phyloP scores from a whole-genome alignment of 805 yeast species.

The Myxozyma vanderwaltii region DNA sequence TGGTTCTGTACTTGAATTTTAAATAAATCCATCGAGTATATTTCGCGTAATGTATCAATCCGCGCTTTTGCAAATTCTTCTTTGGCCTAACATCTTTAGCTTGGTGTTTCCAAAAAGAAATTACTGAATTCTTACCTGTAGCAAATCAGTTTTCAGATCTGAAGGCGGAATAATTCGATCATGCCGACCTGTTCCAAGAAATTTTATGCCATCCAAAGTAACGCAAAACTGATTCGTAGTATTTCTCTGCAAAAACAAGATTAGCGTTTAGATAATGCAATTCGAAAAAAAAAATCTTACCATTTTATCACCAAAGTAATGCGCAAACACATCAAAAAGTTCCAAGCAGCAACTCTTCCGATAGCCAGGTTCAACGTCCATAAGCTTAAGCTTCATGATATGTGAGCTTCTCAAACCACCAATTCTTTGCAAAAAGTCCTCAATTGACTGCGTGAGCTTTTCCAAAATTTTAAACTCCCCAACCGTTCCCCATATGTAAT shows the following conservation, averaged over 20 bases:
- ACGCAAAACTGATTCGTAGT: neutral
- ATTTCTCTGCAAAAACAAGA: neutral
- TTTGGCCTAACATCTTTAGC: slow-evolving; percentile 35
- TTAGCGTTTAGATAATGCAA: neutral
- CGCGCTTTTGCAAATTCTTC: slow-evolving; percentile 60
- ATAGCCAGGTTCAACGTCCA: slow-evolving; percentile 14
- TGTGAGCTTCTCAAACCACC: slow-evolving; percentile 70
- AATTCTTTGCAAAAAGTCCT: slow-evolving; percentile 55
- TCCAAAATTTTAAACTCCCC: slow-evolving; percentile 51
- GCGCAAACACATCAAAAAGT: slow-evolving; percentile 67
- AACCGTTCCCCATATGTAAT: slow-evolving; percentile 57
- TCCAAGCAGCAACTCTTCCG: slow-evolving; percentile 40
- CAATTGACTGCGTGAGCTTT: slow-evolving; percentile 54
- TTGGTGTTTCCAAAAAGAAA: neutral
- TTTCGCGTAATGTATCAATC: slow-evolving; percentile 54
- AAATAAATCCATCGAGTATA: slow-evolving; percentile 61
- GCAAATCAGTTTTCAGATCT: neutral
- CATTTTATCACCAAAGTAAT: slow-evolving; percentile 65
- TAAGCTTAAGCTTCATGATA: slow-evolving; percentile 47
- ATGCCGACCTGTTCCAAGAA: slow-evolving; percentile 1
- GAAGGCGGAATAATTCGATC: neutral
- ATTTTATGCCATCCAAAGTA: neutral
- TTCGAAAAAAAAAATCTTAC: neutral
- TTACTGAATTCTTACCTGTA: neutral
- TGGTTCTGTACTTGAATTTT: slow-evolving; percentile 41